Base-by-base conservation (phyloP, 2,329 filamentous ascomycete genomes). In the Penicillium griseofulvum region DNA sequence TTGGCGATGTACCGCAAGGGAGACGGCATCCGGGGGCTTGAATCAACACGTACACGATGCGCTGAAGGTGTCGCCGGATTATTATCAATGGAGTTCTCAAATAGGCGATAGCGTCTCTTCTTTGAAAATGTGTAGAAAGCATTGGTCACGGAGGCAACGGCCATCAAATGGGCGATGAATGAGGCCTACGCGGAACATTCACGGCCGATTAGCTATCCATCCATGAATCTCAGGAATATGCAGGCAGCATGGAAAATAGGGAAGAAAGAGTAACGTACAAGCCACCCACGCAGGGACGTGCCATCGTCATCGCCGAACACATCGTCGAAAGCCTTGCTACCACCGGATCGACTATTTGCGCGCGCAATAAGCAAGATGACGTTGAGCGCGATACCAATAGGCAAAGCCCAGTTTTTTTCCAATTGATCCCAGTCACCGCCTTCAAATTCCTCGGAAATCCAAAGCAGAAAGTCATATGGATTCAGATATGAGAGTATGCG, bases 371-470 rank as follows among this genome's bases (percentile, higher is more conserved):
- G 79, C 70, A 96, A 93, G 31, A 87, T 64, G 38, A 96, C 76
- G 73, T 97, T 97, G 65, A 92, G 79, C 0, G 71, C 82, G 28
- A 96, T 65, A 5, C 91, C 93, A 17, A 96, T 78, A 49, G 90
- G 86, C 5, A 86, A 83, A 26, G 90, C 89, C 72, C 90, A 88
- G 34, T 86, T 77, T 63, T 89, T 87, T 58, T 86, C 78, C 57
- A 84, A 78, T 19, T 93, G 90, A 64, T 97, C 90, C 86, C 91
- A 95, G 65, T 96, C 90, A 68, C 88, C 87, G 28, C 91, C 91
- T 71, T 97, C 92, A 57, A 99, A 83, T 75, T 96, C 90, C 71
- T 97, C 93, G 0, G 90, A 95, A 2, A 96, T 75, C 89, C 91
- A 96, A 17, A 99, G 84, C 51, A 94, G 77, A 68, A 93, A 89